Base-by-base conservation (phyloP, 2,329 filamentous ascomycete species). In the Fusarium pseudograminearum region DNA sequence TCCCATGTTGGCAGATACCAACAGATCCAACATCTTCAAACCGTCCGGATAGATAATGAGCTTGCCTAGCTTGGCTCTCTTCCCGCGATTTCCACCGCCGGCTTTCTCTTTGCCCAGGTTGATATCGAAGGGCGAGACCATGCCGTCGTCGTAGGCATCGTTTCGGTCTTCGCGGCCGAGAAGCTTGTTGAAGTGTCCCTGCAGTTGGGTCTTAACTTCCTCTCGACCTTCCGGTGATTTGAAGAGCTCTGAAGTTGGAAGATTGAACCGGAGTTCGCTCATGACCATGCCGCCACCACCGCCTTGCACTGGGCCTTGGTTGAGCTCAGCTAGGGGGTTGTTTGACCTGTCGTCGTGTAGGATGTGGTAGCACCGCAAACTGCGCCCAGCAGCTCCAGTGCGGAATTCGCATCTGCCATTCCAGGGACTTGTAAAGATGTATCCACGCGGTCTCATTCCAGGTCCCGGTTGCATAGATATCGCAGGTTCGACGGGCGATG, bases 31-130 rank as follows among this genome's bases (percentile, higher is more conserved):
- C 95, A 99, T 98, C 83, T 97, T 97, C 70, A 97, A 81, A 0
- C 96, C 96, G 74, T 97, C 94, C 58, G 95, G 90, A 73, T 94
- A 89, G 38, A 99, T 86, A 53, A 98, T 93, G 53, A 99, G 82
- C 80, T 98, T 99, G 1, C 95, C 96, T 73, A 99, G 83, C 82
- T 99, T 99, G 5, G 93, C 94, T 74, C 93, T 89, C 78, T 93
- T 94, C 0, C 95, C 95, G 45, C 91, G 87, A 76, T 92, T 91
- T 0, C 95, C 95, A 24, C 95, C 95, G 3, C 95, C 95, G 0
- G 94, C 94, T 58, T 87, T 88, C 79, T 98, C 95, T 69, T 88
- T 88, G 1, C 94, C 95, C 1, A 98, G 83, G 24, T 89, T 91
- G 4, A 96, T 78, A 76, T 95, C 92, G 55, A 95, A 82, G 0